Percentiles rank a stretch among this genome's conserved stretches.
Conservation (phyloP, 1,139 yeast species). For the Kluyveromyces marxianus region DNA sequence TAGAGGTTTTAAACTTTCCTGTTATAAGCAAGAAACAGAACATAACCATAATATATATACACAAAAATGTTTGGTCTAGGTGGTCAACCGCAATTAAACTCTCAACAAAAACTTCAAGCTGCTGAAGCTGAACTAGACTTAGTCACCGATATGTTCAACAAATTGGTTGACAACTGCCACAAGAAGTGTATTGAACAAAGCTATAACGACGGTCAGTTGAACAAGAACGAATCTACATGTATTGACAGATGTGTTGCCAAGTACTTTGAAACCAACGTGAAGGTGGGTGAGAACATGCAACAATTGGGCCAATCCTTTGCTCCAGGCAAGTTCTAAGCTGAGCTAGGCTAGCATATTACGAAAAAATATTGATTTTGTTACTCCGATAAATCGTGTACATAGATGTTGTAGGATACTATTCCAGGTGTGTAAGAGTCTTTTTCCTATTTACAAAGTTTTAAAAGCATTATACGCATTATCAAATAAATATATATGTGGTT, state of each 20-base stretch:
- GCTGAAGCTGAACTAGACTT: slow-evolving; percentile 90
- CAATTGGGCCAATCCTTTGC: slow-evolving; percentile 50
- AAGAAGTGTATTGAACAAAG: slow-evolving; percentile 64
- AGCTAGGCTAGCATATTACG: not conserved
- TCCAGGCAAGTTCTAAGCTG: slow-evolving; percentile 29
- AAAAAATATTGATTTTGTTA: not conserved
- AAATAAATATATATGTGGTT: too few relatives aligned
- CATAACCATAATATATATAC: not conserved
- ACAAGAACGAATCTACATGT: slow-evolving; percentile 82
- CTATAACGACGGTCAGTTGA: slow-evolving; percentile 71
- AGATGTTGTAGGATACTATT: not conserved
- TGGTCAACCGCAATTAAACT: slow-evolving; percentile 59
- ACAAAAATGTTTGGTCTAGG: slow-evolving; percentile 53
- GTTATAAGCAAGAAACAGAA: not conserved
- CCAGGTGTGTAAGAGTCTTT: not conserved
- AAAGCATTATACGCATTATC: not conserved
- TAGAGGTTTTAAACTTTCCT: not conserved
- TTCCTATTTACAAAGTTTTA: slow-evolving; percentile 5
- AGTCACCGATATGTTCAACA: slow-evolving; percentile 97
- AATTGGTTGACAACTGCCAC: slow-evolving; percentile 76
- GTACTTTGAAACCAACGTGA: slow-evolving; percentile 91
- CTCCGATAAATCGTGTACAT: not conserved
- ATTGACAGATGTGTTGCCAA: slow-evolving; percentile 96
- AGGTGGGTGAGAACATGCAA: slow-evolving; percentile 91
- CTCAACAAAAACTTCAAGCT: slow-evolving; percentile 72